Percentiles rank a stretch among this genome's conserved stretches.
phyloP scores from a whole-genome alignment of 768 basidiomycete genomes.

The Porpolomopsis calyptriformis region DNA sequence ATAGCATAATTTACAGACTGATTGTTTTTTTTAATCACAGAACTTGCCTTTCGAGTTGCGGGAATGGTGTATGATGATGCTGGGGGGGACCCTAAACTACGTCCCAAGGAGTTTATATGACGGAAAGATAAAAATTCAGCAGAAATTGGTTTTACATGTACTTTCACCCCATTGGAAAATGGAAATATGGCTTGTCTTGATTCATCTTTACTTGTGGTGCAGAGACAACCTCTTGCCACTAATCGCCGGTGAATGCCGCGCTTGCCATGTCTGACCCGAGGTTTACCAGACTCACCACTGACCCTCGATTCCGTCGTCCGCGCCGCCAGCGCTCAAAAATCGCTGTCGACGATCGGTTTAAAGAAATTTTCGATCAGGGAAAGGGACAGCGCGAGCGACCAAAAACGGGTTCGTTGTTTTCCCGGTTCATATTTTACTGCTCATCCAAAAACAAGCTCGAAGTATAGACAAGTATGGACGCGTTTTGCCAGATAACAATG shows the following conservation, averaged over 20 bases:
- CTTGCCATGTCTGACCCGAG: constrained; percentile 66
- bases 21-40: constrained; percentile 28
- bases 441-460: constrained; percentile 22
- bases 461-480: constrained; percentile 90
- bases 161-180: no score
- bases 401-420: constrained; percentile 11
- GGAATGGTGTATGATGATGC: constrained; percentile 77
- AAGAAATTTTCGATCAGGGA: constrained; percentile 50
- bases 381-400: constrained; percentile 30
- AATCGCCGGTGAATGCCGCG: background rate
- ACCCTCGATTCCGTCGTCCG: constrained; percentile 85
- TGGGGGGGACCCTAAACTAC: constrained; percentile 63
- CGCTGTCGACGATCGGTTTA: constrained; percentile 87
- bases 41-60: constrained; percentile 77
- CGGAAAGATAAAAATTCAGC: no score
- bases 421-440: constrained; percentile 3
- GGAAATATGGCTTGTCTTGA: no score
- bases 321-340: constrained; percentile 75
- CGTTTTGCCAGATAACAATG: constrained; percentile 51
- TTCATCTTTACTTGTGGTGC: no score
- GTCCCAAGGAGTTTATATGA: constrained; percentile 67
- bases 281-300: constrained; percentile 77
- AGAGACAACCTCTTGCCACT: background rate
- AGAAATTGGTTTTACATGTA: no score
- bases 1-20: background rate